Evolutionary conservation across 768 basidiomycete species (phyloP).

Genomic region (Termitomyces sp.): DNA sequence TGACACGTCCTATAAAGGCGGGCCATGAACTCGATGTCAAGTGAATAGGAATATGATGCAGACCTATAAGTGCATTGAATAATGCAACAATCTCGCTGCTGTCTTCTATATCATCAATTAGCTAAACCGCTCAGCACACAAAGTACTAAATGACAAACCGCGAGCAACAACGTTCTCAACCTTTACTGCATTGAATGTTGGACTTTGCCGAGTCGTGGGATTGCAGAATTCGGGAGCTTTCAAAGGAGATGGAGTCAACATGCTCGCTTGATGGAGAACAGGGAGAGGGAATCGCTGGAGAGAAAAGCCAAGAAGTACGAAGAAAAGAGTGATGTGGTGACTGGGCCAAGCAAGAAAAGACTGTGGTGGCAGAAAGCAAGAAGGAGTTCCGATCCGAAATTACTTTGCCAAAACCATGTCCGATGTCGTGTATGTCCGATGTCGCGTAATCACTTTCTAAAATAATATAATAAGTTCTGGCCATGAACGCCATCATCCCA

Average conservation of each 20-base stretch:
- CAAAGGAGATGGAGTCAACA: constrained; percentile 10
- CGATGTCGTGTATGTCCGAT: too few relatives aligned
- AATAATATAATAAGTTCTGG: too few relatives aligned
- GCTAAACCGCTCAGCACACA: neutral
- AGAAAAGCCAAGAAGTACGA: constrained; percentile 10
- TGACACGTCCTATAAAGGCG: constrained; percentile 40
- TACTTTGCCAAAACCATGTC: too few relatives aligned
- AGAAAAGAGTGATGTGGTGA: constrained; percentile 9
- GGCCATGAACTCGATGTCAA: neutral
- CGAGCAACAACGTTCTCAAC: constrained; percentile 42
- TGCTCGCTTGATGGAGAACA: constrained; percentile 1
- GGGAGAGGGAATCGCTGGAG: constrained; percentile 14
- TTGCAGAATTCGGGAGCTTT: constrained; percentile 17
- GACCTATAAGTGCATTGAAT: constrained; percentile 56
- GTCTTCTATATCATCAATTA: constrained; percentile 16
- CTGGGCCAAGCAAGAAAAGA: constrained; percentile 13
- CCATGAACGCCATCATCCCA: neutral
- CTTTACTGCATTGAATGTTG: constrained; percentile 38
- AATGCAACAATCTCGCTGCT: constrained; percentile 46
- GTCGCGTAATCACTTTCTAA: neutral
- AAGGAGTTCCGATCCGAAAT: constrained; percentile 13
- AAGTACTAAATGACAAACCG: constrained; percentile 19
- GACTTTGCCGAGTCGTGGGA: constrained; percentile 22
- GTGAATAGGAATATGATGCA: constrained; percentile 1
- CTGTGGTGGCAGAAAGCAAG: constrained; percentile 14